Evolutionary conservation across 139 green algal species (phyloP), one percentile per base, ranked within the genome.

Genomic region (Dunaliella sp.): DNA sequence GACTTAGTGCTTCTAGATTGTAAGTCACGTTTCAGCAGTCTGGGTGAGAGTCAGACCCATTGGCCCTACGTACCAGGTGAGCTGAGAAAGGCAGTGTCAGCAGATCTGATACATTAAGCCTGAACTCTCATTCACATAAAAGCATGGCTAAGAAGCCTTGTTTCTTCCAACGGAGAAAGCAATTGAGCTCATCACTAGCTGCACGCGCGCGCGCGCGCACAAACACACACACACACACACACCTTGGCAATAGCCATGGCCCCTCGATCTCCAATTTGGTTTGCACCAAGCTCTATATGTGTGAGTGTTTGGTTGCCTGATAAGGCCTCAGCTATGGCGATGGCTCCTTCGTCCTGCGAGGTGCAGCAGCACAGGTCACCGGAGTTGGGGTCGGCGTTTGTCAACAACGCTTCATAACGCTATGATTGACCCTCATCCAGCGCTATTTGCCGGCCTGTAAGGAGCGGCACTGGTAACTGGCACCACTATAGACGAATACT

Each of bases 211-310:
- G n/a, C n/a, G n/a, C n/a, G n/a, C n/a, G n/a, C n/a, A n/a, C n/a
- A n/a, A n/a, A n/a, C n/a, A n/a, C n/a, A n/a, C n/a, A n/a, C n/a
- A n/a, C n/a, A n/a, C n/a, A n/a, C 77, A 38, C 28, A 3, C 77
- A 82, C 34, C 88, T 91, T 57, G 26, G 91, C 89, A 48, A 94
- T 74, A 0, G 85, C 77, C 33, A 81, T 65, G 1, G 89, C 88
- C 0, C 91, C 91, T 30, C 84, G 59, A 57, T 94, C 88, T 0
- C 86, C 79, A 32, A 94, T 92, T 21, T 92, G 76, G 84, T 94
- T 94, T 78, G 88, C 85, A 1, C 84, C 86, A 33, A 94, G 89
- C 87, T 92, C 88, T 59, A 94, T 73, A 79, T 89, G 84, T 31
- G 82, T 92, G 57, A 94, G 77, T 34, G 85, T 88, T 32, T 83